A percentile compares a stretch with the other conserved stretches of the same genome.
Evolutionary conservation across 2,329 filamentous ascomycete species (phyloP).

Genomic region (Pseudocercospora crystallina): DNA sequence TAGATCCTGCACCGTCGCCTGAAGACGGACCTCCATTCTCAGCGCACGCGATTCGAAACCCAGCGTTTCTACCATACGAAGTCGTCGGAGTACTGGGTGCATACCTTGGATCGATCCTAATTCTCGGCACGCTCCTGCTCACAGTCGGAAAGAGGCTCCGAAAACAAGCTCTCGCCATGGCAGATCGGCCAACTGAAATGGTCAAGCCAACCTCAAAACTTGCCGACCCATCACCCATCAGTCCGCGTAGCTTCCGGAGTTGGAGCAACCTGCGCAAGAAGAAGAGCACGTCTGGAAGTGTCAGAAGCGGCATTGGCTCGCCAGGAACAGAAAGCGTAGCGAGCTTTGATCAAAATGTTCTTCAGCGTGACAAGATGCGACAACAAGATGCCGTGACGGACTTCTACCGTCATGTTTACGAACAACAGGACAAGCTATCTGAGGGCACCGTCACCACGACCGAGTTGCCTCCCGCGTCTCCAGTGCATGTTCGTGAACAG

Average conservation of each 20-base stretch:
- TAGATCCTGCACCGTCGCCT: slow-evolving; percentile 58
- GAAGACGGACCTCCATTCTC: slow-evolving; percentile 62
- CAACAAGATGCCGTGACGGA: slow-evolving; percentile 82
- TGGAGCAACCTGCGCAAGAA: slow-evolving; percentile 30
- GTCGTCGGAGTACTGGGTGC: slow-evolving; percentile 80
- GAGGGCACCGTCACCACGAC: background rate
- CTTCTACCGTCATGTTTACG: slow-evolving; percentile 89
- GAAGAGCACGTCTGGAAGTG: slow-evolving; percentile 29
- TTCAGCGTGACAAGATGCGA: slow-evolving; percentile 71
- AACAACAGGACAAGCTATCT: slow-evolving; percentile 63
- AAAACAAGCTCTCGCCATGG: slow-evolving; percentile 47
- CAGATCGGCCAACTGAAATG: slow-evolving; percentile 59
- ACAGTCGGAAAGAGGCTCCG: slow-evolving; percentile 47
- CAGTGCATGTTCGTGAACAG: no score
- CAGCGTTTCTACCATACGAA: slow-evolving; percentile 71
- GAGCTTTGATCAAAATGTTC: slow-evolving; percentile 71
- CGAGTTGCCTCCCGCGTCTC: no score
- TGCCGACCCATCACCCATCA: slow-evolving; percentile 38
- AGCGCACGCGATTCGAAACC: slow-evolving; percentile 59
- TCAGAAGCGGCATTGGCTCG: slow-evolving; percentile 45
- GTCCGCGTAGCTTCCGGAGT: slow-evolving; percentile 27
- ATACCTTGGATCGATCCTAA: slow-evolving; percentile 74
- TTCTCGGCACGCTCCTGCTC: slow-evolving; percentile 64
- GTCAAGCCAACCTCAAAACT: slow-evolving; percentile 46
- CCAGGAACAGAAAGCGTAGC: slow-evolving; percentile 59